phyloP scores from a whole-genome alignment of 768 basidiomycete genomes.

The Dioszegia hungarica region DNA sequence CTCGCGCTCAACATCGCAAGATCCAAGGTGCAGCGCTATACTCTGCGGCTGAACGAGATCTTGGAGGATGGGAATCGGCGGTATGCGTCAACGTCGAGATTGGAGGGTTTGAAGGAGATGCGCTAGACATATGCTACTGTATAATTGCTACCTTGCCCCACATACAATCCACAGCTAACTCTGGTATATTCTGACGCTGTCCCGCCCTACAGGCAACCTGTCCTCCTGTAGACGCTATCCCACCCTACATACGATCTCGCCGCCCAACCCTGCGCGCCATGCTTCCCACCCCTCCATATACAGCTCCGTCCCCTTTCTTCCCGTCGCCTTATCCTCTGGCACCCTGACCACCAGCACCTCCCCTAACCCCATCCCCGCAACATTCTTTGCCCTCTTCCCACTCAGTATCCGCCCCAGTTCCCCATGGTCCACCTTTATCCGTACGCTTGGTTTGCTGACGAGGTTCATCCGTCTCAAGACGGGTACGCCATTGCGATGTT shows the following conservation, averaged over 20 bases:
- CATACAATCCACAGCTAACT: too few species aligned
- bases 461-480: constrained; percentile 74
- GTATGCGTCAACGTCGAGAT: too few species aligned
- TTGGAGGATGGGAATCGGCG: not conserved
- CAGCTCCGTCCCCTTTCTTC: constrained; percentile 23
- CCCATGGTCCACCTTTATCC: constrained; percentile 65
- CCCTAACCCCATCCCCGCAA: constrained; percentile 82
- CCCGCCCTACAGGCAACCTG: too few species aligned
- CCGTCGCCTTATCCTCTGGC: constrained; percentile 61
- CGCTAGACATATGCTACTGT: too few species aligned
- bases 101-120: not conserved
- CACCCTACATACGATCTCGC: constrained; percentile 84
- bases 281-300: constrained; percentile 95
- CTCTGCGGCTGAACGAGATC: not conserved
- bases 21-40: constrained; percentile 3
- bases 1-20: not conserved
- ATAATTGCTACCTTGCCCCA: too few species aligned
- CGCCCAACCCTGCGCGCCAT: constrained; percentile 65
- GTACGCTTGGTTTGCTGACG: constrained; percentile 76
- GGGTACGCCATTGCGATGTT: constrained; percentile 84
- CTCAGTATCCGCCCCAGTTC: constrained; percentile 76
- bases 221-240: too few species aligned
- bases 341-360: constrained; percentile 85
- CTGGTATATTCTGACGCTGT: too few species aligned
- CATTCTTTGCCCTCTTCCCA: constrained; percentile 71